Conservation (phyloP, 1,139 yeast species). For the Saccharomyces hybrid region DNA sequence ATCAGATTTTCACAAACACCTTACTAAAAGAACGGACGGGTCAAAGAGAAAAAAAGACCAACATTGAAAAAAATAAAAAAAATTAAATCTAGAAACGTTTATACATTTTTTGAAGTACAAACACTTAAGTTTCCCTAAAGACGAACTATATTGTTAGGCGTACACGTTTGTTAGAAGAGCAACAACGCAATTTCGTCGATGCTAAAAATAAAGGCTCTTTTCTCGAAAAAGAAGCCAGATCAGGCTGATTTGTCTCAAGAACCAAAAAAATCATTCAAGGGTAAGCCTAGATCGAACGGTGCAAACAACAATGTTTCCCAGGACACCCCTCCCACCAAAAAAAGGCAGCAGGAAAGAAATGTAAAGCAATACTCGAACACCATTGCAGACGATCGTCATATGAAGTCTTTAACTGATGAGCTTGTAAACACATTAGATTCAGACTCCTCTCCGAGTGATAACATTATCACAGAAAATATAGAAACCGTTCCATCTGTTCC, state of each 20-base stretch:
- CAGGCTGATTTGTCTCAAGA: neutral
- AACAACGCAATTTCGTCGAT: conserved; percentile 10
- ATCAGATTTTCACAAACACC: neutral
- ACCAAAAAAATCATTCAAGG: neutral
- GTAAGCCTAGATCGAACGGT: neutral
- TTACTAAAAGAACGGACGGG: neutral
- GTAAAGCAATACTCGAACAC: neutral
- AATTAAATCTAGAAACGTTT: neutral
- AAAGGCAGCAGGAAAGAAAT: neutral
- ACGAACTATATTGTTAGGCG: neutral
- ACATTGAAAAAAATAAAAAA: neutral
- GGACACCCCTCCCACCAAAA: neutral
- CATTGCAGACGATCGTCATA: neutral
- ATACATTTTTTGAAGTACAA: neutral
- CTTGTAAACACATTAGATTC: neutral
- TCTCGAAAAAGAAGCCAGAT: conserved; percentile 3
- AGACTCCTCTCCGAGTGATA: neutral
- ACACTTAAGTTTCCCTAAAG: neutral
- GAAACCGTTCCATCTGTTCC: neutral
- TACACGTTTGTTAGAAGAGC: neutral
- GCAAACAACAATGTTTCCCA: neutral
- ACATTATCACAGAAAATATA: neutral
- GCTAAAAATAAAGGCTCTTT: conserved; percentile 34
- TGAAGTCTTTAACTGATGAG: neutral
- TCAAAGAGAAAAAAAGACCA: neutral